Conservation (phyloP, 1,284 basidiomycete species). For the Acaromyces ingoldii region DNA sequence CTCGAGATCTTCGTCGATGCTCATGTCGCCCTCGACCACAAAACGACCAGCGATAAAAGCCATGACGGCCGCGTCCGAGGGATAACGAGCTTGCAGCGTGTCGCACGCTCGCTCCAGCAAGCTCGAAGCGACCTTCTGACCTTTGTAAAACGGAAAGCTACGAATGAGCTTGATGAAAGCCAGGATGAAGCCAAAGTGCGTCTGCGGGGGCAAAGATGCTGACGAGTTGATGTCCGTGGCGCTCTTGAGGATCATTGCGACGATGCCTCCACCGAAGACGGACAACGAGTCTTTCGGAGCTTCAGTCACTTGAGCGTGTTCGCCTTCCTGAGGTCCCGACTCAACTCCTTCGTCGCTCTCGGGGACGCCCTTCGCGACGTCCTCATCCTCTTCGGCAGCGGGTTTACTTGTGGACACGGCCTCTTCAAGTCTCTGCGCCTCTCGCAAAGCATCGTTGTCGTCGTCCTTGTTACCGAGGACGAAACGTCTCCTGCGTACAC, state of each 20-base stretch:
- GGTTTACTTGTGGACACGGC: constrained; percentile 52
- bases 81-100: no score
- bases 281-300: background rate
- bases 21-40: no score
- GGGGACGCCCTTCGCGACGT: background rate
- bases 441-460: constrained; percentile 1
- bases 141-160: constrained; percentile 1
- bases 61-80: background rate
- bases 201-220: background rate
- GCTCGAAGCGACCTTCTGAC: no score
- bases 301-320: background rate
- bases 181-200: constrained; percentile 3
- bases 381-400: constrained; percentile 44
- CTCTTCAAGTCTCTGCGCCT: background rate
- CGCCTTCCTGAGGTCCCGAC: background rate
- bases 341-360: background rate
- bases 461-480: constrained; percentile 62
- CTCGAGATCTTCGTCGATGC: no score
- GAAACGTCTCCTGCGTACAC: constrained; percentile 72
- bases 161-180: background rate
- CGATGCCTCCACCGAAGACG: background rate
- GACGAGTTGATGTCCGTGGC: background rate
- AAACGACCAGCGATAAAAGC: background rate
- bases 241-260: background rate
- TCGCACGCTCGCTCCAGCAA: no score